Conservation (phyloP, 441 rosid genomes). For the Gossypium lobatum region DNA sequence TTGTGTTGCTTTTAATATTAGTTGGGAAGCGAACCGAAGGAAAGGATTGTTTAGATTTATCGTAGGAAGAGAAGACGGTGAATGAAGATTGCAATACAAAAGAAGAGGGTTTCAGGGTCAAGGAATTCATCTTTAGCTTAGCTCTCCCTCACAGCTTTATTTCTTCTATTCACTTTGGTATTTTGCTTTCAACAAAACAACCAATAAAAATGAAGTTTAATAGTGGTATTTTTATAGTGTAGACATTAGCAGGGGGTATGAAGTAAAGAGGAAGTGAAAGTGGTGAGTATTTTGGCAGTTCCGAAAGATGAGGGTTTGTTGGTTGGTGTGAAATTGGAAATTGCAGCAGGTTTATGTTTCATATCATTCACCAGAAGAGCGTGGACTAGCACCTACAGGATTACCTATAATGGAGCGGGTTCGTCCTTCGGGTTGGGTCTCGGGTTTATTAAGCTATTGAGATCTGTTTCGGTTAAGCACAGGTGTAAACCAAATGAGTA, state of each 20-base stretch:
- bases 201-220: background rate
- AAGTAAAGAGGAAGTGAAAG: background rate
- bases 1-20: constrained; percentile 24
- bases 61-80: constrained; percentile 16
- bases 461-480: background rate
- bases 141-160: background rate
- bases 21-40: constrained; percentile 33
- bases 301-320: constrained; percentile 27
- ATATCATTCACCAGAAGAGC: background rate
- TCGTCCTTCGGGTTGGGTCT: background rate
- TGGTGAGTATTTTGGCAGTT: background rate
- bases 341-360: background rate
- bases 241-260: constrained; percentile 6
- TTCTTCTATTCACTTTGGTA: background rate
- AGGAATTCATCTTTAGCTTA: constrained; percentile 40
- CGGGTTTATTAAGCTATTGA: background rate
- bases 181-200: background rate
- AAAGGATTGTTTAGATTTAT: constrained; percentile 26
- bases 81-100: constrained; percentile 32
- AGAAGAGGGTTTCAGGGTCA: constrained; percentile 33
- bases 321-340: background rate
- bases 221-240: background rate
- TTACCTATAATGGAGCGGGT: background rate
- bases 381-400: constrained; percentile 12
- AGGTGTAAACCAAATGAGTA: no score